A percentile compares a stretch with the other conserved stretches of the same genome.
Conservation (phyloP, 2,329 filamentous ascomycete species). For the Atkinsonella hypoxylon region DNA sequence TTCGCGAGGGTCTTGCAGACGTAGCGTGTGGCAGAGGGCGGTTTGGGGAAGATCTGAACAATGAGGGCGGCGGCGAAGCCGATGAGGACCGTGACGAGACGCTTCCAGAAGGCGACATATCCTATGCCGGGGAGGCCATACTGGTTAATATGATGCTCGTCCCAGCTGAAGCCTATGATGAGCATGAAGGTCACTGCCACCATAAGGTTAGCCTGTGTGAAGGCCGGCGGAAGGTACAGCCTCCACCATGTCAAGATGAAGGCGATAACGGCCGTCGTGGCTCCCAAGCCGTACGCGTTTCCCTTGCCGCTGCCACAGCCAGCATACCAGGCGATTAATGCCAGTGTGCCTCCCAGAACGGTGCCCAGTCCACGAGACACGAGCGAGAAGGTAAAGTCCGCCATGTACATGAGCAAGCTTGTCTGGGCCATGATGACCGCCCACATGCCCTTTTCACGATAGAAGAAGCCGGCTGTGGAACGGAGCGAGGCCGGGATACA, state of each 20-base stretch:
- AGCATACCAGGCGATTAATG: slow-evolving; percentile 37
- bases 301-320: slow-evolving; percentile 34
- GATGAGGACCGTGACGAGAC: slow-evolving; percentile 30
- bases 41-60: slow-evolving; percentile 33
- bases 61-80: slow-evolving; percentile 30
- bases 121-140: slow-evolving; percentile 35
- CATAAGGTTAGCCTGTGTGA: slow-evolving; percentile 20
- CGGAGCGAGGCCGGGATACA: slow-evolving; percentile 30
- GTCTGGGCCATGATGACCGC: slow-evolving; percentile 39
- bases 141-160: slow-evolving; percentile 26
- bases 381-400: slow-evolving; percentile 36
- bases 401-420: slow-evolving; percentile 34
- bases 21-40: slow-evolving; percentile 32
- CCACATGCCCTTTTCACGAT: slow-evolving; percentile 40
- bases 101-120: slow-evolving; percentile 36
- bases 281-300: slow-evolving; percentile 37
- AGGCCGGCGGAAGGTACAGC: slow-evolving; percentile 19
- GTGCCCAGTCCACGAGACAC: slow-evolving; percentile 30
- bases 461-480: slow-evolving; percentile 34
- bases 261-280: slow-evolving; percentile 28
- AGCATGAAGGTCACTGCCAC: slow-evolving; percentile 27
- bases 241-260: slow-evolving; percentile 24
- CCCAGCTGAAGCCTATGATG: slow-evolving; percentile 35
- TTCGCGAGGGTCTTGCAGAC: slow-evolving; percentile 33
- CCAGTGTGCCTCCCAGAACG: slow-evolving; percentile 33